Percentiles rank a stretch among this genome's conserved stretches.
These are phyloP conservation scores for Aspergillus indologenus DNA, from an alignment of 495 filamentous ascomycete genomes.

Conservation along the genomic window DNA sequence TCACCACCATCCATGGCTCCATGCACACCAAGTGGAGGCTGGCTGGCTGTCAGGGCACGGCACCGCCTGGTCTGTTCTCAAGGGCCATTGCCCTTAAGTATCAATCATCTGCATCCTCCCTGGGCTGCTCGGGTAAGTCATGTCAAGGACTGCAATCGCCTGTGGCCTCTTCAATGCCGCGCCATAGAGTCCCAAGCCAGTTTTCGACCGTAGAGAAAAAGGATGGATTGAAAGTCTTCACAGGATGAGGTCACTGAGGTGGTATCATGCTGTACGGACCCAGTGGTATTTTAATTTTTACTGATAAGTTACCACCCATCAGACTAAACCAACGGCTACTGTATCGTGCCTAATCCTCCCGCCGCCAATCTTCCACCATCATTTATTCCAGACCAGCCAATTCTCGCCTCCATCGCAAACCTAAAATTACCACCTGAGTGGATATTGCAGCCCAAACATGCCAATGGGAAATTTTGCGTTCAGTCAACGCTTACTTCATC, in stretches of 20 bases:
- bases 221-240: not conserved
- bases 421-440: slow-evolving; percentile 12
- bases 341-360: slow-evolving; percentile 24
- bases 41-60: slow-evolving; percentile 17
- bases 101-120: too few species aligned
- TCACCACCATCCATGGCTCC: slow-evolving; percentile 5
- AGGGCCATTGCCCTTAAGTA: not conserved
- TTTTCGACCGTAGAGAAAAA: slow-evolving; percentile 1
- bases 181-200: slow-evolving; percentile 10
- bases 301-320: too few species aligned
- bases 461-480: slow-evolving; percentile 13
- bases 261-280: too few species aligned
- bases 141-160: too few species aligned
- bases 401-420: slow-evolving; percentile 14
- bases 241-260: too few species aligned
- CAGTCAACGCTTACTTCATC: not conserved
- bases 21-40: slow-evolving; percentile 15
- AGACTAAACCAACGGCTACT: slow-evolving; percentile 13
- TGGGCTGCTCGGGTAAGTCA: too few species aligned
- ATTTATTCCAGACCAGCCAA: slow-evolving; percentile 21
- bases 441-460: slow-evolving; percentile 8
- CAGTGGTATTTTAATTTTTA: too few species aligned
- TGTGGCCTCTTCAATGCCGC: not conserved
- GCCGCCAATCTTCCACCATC: slow-evolving; percentile 22
- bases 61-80: slow-evolving; percentile 2